phyloP scores from a whole-genome alignment of 2,329 filamentous ascomycete species.

The Pseudogymnoascus sp. region DNA sequence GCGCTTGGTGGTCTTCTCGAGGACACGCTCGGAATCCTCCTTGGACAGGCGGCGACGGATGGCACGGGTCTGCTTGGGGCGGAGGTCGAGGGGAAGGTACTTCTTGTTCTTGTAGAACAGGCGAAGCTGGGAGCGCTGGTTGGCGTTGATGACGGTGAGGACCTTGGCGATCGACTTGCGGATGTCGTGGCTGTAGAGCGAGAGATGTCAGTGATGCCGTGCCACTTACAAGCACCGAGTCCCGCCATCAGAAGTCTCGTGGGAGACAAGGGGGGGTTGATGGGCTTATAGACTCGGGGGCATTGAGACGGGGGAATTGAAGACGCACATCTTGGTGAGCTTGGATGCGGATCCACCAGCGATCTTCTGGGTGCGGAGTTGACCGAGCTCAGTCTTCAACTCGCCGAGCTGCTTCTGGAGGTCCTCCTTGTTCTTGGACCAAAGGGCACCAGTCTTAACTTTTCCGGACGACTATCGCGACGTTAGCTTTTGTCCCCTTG shows the following conservation, averaged over 20 bases:
- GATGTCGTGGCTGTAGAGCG: constrained; percentile 73
- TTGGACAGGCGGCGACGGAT: constrained; percentile 92
- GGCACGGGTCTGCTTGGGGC: constrained; percentile 95
- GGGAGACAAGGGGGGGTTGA: neutral
- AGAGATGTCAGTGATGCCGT: constrained; percentile 14
- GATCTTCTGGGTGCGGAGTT: constrained; percentile 98
- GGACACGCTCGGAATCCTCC: constrained; percentile 75
- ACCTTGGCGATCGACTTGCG: constrained; percentile 99
- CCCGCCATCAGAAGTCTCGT: neutral
- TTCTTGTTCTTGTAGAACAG: constrained; percentile 99
- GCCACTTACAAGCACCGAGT: constrained; percentile 9
- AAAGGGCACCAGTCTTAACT: constrained; percentile 95
- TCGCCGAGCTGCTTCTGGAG: constrained; percentile 90
- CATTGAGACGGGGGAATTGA: constrained; percentile 14
- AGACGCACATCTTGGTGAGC: constrained; percentile 89
- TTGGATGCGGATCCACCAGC: constrained; percentile 85
- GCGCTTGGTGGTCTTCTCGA: constrained; percentile 97
- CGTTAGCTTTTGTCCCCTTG: constrained; percentile 22
- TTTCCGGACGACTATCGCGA: constrained; percentile 49
- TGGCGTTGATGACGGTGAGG: constrained; percentile 99
- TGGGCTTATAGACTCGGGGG: constrained; percentile 10
- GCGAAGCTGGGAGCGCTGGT: constrained; percentile 95
- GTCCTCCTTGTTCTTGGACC: constrained; percentile 99
- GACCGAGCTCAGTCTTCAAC: constrained; percentile 91
- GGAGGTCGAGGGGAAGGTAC: constrained; percentile 96